Conservation (phyloP, 148 eudicot genomes). For the Nyssa sinensis region DNA sequence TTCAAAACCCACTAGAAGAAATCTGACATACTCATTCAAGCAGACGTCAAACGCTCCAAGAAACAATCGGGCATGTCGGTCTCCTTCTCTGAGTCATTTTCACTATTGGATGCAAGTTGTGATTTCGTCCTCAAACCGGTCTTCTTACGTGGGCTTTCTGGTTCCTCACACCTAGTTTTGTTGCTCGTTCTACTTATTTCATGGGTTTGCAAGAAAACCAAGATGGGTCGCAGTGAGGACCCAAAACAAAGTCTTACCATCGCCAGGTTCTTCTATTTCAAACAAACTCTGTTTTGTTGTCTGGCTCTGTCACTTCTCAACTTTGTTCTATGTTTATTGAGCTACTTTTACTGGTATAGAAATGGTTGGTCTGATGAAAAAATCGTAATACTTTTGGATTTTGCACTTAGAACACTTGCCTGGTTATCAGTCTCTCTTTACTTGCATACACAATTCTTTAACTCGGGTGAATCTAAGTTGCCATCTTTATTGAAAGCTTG, state of each 20-base stretch:
- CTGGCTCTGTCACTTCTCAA: neutral
- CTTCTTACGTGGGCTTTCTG: conserved; percentile 9
- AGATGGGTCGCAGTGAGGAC: conserved; percentile 9
- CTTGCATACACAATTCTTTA: neutral
- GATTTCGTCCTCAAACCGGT: conserved; percentile 14
- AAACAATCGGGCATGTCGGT: too few relatives aligned
- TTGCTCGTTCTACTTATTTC: conserved; percentile 1
- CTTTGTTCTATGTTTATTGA: neutral
- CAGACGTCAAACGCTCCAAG: too few relatives aligned
- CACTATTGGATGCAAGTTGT: neutral
- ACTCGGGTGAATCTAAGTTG: neutral
- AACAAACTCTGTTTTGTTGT: neutral
- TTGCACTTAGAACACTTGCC: neutral
- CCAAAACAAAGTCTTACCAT: neutral
- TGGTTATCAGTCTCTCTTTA: neutral
- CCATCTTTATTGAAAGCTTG: neutral
- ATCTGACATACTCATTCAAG: too few relatives aligned
- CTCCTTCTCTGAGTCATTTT: neutral
- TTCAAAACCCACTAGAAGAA: conserved; percentile 13
- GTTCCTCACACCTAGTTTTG: conserved; percentile 13
- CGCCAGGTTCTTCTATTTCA: neutral
- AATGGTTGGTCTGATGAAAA: neutral
- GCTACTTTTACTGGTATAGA: neutral
- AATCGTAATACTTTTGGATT: neutral
- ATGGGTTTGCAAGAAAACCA: conserved; percentile 8